Conservation (phyloP, 768 basidiomycete genomes). For the Heimioporus sp. region DNA sequence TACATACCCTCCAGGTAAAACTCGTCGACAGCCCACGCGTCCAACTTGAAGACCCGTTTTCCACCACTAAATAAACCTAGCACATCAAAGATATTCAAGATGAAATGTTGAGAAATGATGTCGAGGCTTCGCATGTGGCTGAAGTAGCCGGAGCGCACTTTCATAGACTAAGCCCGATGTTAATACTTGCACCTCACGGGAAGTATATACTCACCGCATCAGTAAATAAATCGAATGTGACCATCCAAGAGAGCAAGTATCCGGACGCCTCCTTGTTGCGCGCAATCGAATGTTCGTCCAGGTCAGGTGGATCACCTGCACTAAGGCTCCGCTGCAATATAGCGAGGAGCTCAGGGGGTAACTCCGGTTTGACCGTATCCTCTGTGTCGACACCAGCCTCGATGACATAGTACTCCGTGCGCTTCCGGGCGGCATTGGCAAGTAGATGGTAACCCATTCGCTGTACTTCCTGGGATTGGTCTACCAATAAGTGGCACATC, state of each 20-base stretch:
- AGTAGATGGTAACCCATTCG: conserved; percentile 76
- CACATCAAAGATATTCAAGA: conserved; percentile 68
- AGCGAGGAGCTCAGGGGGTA: conserved; percentile 67
- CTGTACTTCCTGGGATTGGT: conserved; percentile 64
- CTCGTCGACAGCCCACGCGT: conserved; percentile 82
- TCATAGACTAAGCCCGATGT: conserved; percentile 62
- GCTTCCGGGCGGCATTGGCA: conserved; percentile 62
- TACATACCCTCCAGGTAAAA: conserved; percentile 71
- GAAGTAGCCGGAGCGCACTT: conserved; percentile 80
- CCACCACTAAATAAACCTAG: conserved; percentile 67
- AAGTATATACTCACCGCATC: conserved; percentile 62
- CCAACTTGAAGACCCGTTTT: conserved; percentile 73
- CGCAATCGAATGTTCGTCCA: conserved; percentile 37
- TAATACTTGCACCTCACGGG: neutral
- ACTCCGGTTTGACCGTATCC: conserved; percentile 44
- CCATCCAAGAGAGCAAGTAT: conserved; percentile 84
- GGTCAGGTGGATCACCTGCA: conserved; percentile 38
- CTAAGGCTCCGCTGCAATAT: conserved; percentile 54
- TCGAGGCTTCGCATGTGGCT: conserved; percentile 77
- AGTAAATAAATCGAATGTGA: conserved; percentile 79
- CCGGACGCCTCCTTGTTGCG: conserved; percentile 49
- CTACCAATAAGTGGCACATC: conserved; percentile 80
- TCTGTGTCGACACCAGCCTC: conserved; percentile 83
- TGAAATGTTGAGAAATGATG: conserved; percentile 60
- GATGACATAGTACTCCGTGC: conserved; percentile 82